These are phyloP conservation scores for Penicillium chermesinum DNA, from an alignment of 495 filamentous ascomycete species.

Conservation along the genomic window DNA sequence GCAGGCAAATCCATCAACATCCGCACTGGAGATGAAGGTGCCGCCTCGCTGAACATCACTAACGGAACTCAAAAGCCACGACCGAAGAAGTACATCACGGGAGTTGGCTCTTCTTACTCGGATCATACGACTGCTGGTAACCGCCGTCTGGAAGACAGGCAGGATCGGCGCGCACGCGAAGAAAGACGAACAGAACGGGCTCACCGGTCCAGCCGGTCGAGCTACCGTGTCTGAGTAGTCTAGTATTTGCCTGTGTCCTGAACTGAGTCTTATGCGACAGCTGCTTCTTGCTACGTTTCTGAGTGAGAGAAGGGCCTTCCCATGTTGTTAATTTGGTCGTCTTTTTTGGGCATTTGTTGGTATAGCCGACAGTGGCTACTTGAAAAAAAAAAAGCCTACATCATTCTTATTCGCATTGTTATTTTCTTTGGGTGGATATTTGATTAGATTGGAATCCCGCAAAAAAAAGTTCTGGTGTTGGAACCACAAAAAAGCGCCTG, in stretches of 20 bases:
- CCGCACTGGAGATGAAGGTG: slow-evolving; percentile 36
- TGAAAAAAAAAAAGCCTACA: background rate
- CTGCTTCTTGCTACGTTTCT: background rate
- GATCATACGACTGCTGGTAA: slow-evolving; percentile 29
- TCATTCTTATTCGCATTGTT: slow-evolving; percentile 2
- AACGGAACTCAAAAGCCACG: slow-evolving; percentile 18
- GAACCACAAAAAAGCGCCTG: slow-evolving; percentile 8
- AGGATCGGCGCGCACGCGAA: slow-evolving; percentile 21
- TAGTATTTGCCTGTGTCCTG: background rate
- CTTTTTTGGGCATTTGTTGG: too few relatives aligned
- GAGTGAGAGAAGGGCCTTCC: too few relatives aligned
- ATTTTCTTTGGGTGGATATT: slow-evolving; percentile 3
- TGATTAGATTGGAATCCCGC: slow-evolving; percentile 1
- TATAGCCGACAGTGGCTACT: too few relatives aligned
- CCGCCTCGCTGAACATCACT: slow-evolving; percentile 36
- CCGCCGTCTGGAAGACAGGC: slow-evolving; percentile 27
- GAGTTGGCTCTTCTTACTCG: slow-evolving; percentile 23
- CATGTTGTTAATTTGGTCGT: too few relatives aligned
- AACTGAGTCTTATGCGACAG: background rate
- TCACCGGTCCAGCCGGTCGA: slow-evolving; percentile 37
- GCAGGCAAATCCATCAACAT: slow-evolving; percentile 39
- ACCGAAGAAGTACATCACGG: slow-evolving; percentile 35
- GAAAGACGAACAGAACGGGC: slow-evolving; percentile 38
- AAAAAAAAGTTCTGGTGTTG: slow-evolving; percentile 9
- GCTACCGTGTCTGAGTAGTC: slow-evolving; percentile 22